Conservation (phyloP, 495 filamentous ascomycete genomes). For the Xylaria bambusicola region DNA sequence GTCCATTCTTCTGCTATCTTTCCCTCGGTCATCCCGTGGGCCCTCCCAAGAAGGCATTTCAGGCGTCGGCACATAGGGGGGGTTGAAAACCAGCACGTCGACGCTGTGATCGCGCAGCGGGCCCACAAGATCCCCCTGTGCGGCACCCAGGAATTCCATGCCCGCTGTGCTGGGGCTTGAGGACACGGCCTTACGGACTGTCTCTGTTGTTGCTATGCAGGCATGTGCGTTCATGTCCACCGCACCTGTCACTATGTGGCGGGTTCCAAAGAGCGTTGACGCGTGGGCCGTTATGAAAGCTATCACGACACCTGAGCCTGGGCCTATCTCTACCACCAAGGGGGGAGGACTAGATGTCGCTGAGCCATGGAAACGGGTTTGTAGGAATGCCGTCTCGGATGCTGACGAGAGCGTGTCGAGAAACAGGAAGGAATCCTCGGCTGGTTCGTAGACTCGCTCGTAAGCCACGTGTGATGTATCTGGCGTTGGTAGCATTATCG, state of each 20-base stretch:
- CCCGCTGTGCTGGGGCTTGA: conserved; percentile 37
- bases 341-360: conserved; percentile 43
- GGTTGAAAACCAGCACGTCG: conserved; percentile 93
- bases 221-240: conserved; percentile 83
- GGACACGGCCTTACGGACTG: conserved; percentile 54
- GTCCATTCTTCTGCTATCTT: neutral
- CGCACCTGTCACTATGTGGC: conserved; percentile 68
- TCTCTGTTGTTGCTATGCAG: conserved; percentile 66
- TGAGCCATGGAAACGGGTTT: conserved; percentile 53
- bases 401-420: conserved; percentile 84
- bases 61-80: conserved; percentile 88
- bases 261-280: conserved; percentile 67
- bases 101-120: conserved; percentile 58
- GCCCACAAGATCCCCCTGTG: conserved; percentile 66
- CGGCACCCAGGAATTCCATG: conserved; percentile 56
- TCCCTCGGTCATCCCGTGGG: neutral
- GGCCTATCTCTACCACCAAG: conserved; percentile 81
- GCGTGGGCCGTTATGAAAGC: conserved; percentile 83
- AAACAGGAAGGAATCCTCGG: conserved; percentile 93
- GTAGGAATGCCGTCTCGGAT: conserved; percentile 72
- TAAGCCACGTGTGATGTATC: conserved; percentile 87
- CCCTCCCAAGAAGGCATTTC: conserved; percentile 54
- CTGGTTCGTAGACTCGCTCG: conserved; percentile 84
- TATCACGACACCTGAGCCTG: conserved; percentile 88
- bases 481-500: conserved; percentile 82